A percentile compares a stretch with the other conserved stretches of the same genome.
Evolutionary conservation across 2,329 filamentous ascomycete genomes (phyloP).

Genomic region (Xylaria arbuscula): DNA sequence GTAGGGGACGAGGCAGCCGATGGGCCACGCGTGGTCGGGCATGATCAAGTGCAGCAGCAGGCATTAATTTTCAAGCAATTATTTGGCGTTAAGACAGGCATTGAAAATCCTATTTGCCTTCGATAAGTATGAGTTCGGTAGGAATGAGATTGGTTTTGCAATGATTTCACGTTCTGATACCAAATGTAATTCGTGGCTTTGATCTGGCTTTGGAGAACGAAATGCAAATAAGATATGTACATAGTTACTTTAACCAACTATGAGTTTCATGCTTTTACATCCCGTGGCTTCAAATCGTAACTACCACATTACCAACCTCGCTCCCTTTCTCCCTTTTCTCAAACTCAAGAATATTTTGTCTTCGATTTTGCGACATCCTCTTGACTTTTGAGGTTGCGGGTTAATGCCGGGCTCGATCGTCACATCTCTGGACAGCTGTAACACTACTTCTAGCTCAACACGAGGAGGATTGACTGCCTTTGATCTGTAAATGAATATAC

Average conservation of each 20-base stretch:
- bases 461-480: neutral
- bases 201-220: neutral
- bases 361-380: neutral
- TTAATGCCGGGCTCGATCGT: neutral
- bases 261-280: neutral
- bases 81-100: conserved; percentile 1
- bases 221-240: neutral
- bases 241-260: neutral
- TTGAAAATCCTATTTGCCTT: neutral
- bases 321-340: neutral
- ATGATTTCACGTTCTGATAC: conserved; percentile 3
- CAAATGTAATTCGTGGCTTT: neutral
- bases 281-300: neutral
- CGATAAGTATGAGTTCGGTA: neutral
- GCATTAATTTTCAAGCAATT: neutral
- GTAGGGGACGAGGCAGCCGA: conserved; percentile 45
- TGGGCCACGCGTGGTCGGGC: conserved; percentile 39
- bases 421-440: neutral
- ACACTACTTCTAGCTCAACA: neutral
- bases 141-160: neutral
- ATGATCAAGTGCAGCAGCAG: conserved; percentile 55
- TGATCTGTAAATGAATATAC: neutral
- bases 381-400: neutral
- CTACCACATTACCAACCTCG: too few relatives aligned
- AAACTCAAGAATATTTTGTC: neutral